These are phyloP conservation scores for Trichoderma koningii DNA, from an alignment of 2,329 filamentous ascomycete species.

Conservation along the genomic window DNA sequence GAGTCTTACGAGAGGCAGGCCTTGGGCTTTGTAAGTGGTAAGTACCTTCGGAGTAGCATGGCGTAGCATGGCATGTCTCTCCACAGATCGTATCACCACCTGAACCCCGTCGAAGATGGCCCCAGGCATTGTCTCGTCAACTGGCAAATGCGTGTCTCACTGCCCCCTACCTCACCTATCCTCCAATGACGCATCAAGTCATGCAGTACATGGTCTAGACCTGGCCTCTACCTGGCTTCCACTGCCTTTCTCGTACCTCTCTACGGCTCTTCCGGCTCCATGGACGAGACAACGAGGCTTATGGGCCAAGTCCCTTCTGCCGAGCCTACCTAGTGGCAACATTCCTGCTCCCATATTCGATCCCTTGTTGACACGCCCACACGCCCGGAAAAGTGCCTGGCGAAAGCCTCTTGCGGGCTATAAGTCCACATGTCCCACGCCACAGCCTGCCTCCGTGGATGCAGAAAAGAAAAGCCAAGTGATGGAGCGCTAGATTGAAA, in stretches of 20 bases:
- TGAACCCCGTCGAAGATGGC: neutral
- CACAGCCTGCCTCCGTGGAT: neutral
- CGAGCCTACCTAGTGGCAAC: slow-evolving; percentile 16
- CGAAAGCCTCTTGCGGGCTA: neutral
- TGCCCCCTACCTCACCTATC: neutral
- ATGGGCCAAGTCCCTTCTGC: slow-evolving; percentile 1
- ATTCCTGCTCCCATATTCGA: slow-evolving; percentile 3
- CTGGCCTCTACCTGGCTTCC: neutral
- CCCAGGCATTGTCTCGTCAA: neutral
- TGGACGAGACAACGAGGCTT: neutral
- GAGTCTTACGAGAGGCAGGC: too few relatives aligned
- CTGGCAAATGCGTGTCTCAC: neutral
- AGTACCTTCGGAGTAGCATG: neutral
- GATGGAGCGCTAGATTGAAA: neutral
- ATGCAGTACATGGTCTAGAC: neutral
- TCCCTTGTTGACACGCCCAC: neutral
- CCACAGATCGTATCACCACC: neutral
- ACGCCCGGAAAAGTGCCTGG: neutral
- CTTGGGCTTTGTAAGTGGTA: too few relatives aligned
- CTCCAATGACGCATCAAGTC: slow-evolving; percentile 1
- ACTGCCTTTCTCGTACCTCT: neutral
- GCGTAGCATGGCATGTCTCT: neutral
- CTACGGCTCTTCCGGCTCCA: slow-evolving; percentile 14
- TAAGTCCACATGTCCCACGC: slow-evolving; percentile 12
- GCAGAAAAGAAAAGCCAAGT: neutral